phyloP scores from a whole-genome alignment of 805 yeast genomes.

The Yamadazyma laniorum region DNA sequence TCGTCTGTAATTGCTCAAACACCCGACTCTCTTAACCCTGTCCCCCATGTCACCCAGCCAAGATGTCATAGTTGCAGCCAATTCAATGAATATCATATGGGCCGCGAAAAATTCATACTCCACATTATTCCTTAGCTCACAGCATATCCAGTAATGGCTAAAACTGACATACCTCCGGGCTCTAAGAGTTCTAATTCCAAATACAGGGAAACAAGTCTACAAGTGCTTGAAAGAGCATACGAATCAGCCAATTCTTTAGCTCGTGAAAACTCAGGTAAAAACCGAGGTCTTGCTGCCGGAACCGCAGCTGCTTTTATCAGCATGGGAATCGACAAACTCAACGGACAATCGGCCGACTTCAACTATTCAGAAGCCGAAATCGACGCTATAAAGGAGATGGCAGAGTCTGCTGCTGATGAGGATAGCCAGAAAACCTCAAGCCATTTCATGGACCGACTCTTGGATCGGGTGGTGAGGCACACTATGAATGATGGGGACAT shows the following conservation, averaged over 20 bases:
- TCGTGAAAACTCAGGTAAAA: constrained; percentile 22
- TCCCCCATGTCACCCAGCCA: too few species aligned
- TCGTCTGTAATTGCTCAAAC: too few species aligned
- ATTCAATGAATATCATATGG: constrained; percentile 4
- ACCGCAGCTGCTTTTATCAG: constrained; percentile 36
- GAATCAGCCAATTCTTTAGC: constrained; percentile 26
- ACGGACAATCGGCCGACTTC: constrained; percentile 4
- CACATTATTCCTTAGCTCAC: too few species aligned
- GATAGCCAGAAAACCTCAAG: constrained; percentile 11
- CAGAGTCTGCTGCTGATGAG: constrained; percentile 29
- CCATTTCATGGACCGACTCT: constrained; percentile 58
- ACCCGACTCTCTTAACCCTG: too few species aligned
- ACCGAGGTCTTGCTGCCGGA: constrained; percentile 35
- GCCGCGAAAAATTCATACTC: constrained; percentile 8
- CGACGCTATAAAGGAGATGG: constrained; percentile 25
- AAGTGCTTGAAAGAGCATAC: constrained; percentile 20
- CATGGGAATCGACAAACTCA: constrained; percentile 29
- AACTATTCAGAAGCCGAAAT: constrained; percentile 27
- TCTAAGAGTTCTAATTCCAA: constrained; percentile 1
- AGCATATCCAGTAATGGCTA: background rate
- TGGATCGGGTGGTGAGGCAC: constrained; percentile 52
- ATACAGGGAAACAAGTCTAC: constrained; percentile 13
- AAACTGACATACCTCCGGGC: background rate
- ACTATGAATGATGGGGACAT: constrained; percentile 49
- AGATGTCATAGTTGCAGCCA: too few species aligned